phyloP scores from a whole-genome alignment of 306 rosid genomes.

The Pachyrhizus erosus region DNA sequence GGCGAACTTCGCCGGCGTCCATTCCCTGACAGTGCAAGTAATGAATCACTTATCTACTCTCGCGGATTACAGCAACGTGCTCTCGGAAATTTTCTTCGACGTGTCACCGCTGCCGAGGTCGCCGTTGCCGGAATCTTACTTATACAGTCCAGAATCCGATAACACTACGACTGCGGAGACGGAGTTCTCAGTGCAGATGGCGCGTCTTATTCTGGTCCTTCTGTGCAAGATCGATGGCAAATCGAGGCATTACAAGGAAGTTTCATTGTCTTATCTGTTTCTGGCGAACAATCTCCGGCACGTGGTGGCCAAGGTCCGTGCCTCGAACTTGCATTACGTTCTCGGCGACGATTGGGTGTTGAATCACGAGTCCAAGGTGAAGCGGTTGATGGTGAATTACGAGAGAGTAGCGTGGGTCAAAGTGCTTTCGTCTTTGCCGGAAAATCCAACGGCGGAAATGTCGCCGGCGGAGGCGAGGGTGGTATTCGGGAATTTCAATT shows the following conservation, averaged over 20 bases:
- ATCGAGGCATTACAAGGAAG: neutral
- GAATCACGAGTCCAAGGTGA: conserved; percentile 10
- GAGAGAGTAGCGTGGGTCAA: conserved; percentile 11
- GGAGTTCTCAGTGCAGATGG: neutral
- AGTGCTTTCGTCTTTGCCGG: conserved; percentile 4
- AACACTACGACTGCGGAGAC: neutral
- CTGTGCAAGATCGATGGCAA: conserved; percentile 9
- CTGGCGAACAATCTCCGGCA: conserved; percentile 14
- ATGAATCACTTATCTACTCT: neutral
- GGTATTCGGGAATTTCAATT: neutral
- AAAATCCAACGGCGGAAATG: neutral
- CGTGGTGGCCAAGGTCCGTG: conserved; percentile 19
- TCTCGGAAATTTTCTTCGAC: neutral
- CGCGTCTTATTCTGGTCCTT: neutral
- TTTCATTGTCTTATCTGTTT: neutral
- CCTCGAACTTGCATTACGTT: conserved; percentile 11
- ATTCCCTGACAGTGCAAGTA: neutral
- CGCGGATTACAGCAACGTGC: conserved; percentile 30
- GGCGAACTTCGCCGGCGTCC: conserved; percentile 1
- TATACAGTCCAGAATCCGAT: neutral
- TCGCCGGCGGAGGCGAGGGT: neutral
- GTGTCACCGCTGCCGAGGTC: neutral
- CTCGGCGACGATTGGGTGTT: conserved; percentile 10
- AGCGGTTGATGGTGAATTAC: neutral
- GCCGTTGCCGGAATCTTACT: conserved; percentile 1